Evolutionary conservation across 1,284 basidiomycete genomes (phyloP).

Genomic region (Tilletia caries): DNA sequence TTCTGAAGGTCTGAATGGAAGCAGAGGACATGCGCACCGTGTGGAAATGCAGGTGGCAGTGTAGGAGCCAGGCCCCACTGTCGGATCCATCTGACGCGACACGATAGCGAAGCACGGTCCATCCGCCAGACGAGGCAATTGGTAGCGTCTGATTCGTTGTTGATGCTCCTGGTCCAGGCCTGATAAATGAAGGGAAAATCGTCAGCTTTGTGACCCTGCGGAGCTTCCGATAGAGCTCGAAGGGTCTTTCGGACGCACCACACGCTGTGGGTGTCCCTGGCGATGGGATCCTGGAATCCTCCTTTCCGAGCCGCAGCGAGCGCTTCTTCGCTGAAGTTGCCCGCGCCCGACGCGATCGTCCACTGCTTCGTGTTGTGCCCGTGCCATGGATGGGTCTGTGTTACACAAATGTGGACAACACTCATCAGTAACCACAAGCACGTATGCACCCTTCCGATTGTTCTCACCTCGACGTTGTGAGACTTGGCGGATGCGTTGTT

Average conservation of each 20-base stretch:
- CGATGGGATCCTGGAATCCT: constrained; percentile 21
- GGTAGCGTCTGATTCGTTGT: constrained; percentile 24
- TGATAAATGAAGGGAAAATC: not conserved
- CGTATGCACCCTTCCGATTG: too few species aligned
- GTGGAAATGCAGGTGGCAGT: constrained; percentile 36
- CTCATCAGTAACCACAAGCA: too few species aligned
- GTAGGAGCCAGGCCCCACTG: constrained; percentile 27
- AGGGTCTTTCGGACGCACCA: constrained; percentile 13
- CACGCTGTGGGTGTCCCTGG: constrained; percentile 33
- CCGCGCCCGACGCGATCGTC: constrained; percentile 26
- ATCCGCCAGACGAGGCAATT: constrained; percentile 25
- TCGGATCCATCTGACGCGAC: constrained; percentile 17
- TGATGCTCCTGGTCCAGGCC: constrained; percentile 27
- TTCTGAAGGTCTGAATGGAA: not conserved
- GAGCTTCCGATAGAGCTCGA: too few species aligned
- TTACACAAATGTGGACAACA: too few species aligned
- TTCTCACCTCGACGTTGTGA: constrained; percentile 21
- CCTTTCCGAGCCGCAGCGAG: constrained; percentile 1
- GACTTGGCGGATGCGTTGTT: constrained; percentile 20
- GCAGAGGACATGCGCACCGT: not conserved
- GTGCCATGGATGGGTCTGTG: constrained; percentile 35
- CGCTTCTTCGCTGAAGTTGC: constrained; percentile 25
- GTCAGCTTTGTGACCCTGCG: not conserved
- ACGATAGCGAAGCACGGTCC: constrained; percentile 31
- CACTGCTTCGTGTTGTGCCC: constrained; percentile 33